Base-by-base conservation (phyloP, 495 filamentous ascomycete genomes). In the Neurospora sp. region DNA sequence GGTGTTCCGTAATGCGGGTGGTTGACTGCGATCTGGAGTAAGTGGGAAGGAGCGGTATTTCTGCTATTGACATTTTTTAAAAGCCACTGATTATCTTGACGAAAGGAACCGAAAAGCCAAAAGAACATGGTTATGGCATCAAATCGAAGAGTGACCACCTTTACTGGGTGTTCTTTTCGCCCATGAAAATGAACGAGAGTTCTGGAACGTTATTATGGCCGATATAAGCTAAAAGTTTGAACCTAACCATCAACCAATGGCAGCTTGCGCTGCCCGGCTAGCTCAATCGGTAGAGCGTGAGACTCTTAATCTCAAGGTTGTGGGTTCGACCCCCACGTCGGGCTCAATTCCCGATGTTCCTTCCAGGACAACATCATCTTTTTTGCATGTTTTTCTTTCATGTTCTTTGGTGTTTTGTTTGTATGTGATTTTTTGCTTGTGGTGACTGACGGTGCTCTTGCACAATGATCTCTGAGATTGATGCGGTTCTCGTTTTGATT, bases 241-340 rank as follows among this genome's bases (percentile, higher is more conserved):
- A 0, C 1, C 9, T 1, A 9, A 27, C 1, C 0, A 14, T 59
- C 54, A 62, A 62, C 54, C 27, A 66, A 66, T 35, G 54, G 54
- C 27, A 66, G 54, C 54, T 66, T 66, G 11, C 27, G 54, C 54
- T 66, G 70, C 70, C 70, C 70, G 77, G 87, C 86, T 90, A 90
- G 88, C 88, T 90, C 88, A 90, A 89, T 90, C 88, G 88, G 88
- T 88, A 89, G 88, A 90, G 88, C 88, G 88, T 89, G 85, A 89
- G 88, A 90, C 88, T 90, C 88, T 90, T 90, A 90, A 89, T 62
- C 54, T 62, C 54, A 62, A 62, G 54, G 54, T 62, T 62, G 54
- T 48, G 44, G 44, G 44, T 48, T 48, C 44, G 44, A 48, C 44
- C 44, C 44, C 44, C 44, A 48, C 46, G 54, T 62, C 54, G 54